Percentiles rank a stretch among this genome's conserved stretches.
Evolutionary conservation across 1,284 basidiomycete species (phyloP).

Genomic region (Tremellales sp.): DNA sequence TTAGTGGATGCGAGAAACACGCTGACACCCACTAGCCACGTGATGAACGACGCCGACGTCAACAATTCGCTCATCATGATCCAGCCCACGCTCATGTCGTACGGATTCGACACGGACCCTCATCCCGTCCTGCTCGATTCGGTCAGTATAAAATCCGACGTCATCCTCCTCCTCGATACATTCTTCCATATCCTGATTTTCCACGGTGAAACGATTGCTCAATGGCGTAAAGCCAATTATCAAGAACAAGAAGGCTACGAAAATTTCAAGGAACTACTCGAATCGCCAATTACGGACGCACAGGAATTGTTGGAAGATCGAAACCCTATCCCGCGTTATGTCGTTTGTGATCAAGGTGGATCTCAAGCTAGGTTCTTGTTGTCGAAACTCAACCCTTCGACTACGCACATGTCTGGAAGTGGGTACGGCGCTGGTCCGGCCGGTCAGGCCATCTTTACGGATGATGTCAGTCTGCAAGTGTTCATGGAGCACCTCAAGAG

Average conservation of each 20-base stretch:
- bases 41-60: conserved; percentile 95
- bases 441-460: conserved; percentile 96
- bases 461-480: conserved; percentile 94
- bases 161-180: conserved; percentile 95
- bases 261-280: conserved; percentile 93
- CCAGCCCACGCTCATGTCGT: conserved; percentile 98
- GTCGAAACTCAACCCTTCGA: conserved; percentile 94
- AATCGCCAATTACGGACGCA: conserved; percentile 66
- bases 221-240: conserved; percentile 99
- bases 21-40: conserved; percentile 64
- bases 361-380: conserved; percentile 96
- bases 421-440: conserved; percentile 67
- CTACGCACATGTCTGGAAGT: conserved; percentile 87
- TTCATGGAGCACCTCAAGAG: conserved; percentile 95
- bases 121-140: conserved; percentile 96
- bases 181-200: conserved; percentile 99
- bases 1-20: too few species aligned
- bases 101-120: conserved; percentile 83
- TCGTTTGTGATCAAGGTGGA: conserved; percentile 96
- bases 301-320: conserved; percentile 92
- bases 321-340: conserved; percentile 95
- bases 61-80: conserved; percentile 99
- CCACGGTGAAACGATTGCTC: conserved; percentile 94
- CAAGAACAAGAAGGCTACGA: conserved; percentile 99
- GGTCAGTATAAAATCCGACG: conserved; percentile 94